Evolutionary conservation across 805 yeast species (phyloP).

Genomic region (Zygosaccharomyces siamensis): DNA sequence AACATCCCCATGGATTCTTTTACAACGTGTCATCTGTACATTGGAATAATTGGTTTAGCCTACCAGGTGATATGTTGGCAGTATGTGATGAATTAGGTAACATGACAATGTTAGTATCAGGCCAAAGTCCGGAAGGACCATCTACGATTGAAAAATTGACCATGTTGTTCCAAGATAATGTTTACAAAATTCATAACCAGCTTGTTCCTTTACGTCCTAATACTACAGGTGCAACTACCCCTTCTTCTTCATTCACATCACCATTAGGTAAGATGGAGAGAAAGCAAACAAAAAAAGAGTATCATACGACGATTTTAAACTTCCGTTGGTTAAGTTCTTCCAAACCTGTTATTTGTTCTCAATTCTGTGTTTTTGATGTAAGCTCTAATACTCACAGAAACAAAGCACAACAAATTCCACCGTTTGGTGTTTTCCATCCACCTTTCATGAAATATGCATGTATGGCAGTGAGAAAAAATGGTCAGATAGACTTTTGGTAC

Average conservation of each 20-base stretch:
- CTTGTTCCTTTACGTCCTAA: slow-evolving; percentile 23
- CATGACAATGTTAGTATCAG: slow-evolving; percentile 50
- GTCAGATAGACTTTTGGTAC: slow-evolving; percentile 37
- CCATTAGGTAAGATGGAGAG: slow-evolving; percentile 36
- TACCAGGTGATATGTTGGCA: slow-evolving; percentile 73
- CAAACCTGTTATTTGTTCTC: slow-evolving; percentile 31
- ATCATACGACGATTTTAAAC: slow-evolving; percentile 35
- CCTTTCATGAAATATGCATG: slow-evolving; percentile 37
- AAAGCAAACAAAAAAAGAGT: slow-evolving; percentile 36
- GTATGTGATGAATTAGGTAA: slow-evolving; percentile 70
- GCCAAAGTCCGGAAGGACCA: slow-evolving; percentile 39
- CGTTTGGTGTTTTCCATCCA: slow-evolving; percentile 35
- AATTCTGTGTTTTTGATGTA: slow-evolving; percentile 32
- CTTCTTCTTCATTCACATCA: slow-evolving; percentile 9
- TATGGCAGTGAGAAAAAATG: slow-evolving; percentile 33
- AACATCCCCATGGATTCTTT: slow-evolving; percentile 25
- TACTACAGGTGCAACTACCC: not conserved
- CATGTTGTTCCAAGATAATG: slow-evolving; percentile 39
- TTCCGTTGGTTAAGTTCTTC: slow-evolving; percentile 43
- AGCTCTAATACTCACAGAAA: slow-evolving; percentile 26
- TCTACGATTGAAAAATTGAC: slow-evolving; percentile 33
- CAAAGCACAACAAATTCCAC: slow-evolving; percentile 33
- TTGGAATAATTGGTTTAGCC: slow-evolving; percentile 58
- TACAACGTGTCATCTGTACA: slow-evolving; percentile 44
- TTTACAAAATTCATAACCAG: slow-evolving; percentile 30